Evolutionary conservation across 2,329 filamentous ascomycete genomes (phyloP), one percentile per base, ranked within the genome.

Genomic region (Trichophyton benhamiae): DNA sequence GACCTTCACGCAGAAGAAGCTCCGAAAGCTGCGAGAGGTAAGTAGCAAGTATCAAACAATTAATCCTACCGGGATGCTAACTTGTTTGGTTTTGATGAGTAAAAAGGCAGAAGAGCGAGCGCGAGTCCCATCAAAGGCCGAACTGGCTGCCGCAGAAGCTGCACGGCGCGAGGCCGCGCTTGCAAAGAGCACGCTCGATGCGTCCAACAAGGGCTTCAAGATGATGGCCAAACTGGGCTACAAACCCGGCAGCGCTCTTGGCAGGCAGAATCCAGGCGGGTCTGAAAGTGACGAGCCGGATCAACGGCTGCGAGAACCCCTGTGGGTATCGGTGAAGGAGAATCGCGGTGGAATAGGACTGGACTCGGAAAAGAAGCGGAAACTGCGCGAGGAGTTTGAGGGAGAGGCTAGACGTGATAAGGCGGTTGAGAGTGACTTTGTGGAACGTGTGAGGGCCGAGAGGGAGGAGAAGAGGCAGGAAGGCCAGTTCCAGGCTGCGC

Each of bases 211-310:
- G 71, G 94, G 92, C 1, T 84, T 95, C 64, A 85, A 89, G 66
- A 96, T 99, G 90, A 96, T 99, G 91, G 87, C 89, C 22, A 92
- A 89, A 74, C 89, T 99, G 80, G 94, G 94, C 0, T 99, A 95
- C 77, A 87, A 84, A 62, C 79, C 83, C 20, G 91, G 91, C 25
- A 84, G 83, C 41, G 81, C 85, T 0, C 78, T 97, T 2, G 94
- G 94, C 1, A 84, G 82, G 67, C 77, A 79, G n/a, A 75, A 76
- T 7, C 74, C 75, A 27, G 64, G 70, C n/a, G 68, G 67, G 11
- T 68, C 69, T 41, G 38, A 58, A 15, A 63, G 62, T 8, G 63
- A 62, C 42, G 66, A 58, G 33, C 62, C 68, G 65, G 67, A 67
- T 48, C 66, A 75, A 57, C 76, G 77, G 3, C 75, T 80, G 44